These are phyloP conservation scores for Gonapodya prolifera DNA, from an alignment of 192 early-diverging fungal species.

Conservation along the genomic window DNA sequence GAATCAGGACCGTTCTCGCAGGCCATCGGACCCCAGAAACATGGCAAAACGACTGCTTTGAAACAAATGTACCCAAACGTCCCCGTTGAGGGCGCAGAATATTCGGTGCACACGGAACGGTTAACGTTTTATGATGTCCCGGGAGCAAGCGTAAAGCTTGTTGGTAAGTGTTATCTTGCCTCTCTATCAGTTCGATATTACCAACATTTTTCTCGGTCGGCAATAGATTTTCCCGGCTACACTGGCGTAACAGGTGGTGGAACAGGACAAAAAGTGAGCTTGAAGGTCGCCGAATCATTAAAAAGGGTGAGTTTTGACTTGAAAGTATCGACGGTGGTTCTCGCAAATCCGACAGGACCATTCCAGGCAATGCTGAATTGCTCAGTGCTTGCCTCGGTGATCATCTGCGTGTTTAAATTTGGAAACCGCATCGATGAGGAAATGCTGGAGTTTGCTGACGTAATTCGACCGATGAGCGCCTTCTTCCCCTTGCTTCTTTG, in stretches of 20 bases:
- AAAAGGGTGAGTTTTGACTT: too few relatives aligned
- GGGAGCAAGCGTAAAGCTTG: background rate
- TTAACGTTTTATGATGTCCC: background rate
- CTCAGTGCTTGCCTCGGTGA: background rate
- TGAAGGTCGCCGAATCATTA: background rate
- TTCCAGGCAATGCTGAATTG: constrained; percentile 1
- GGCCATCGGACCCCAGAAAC: background rate
- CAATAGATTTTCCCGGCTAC: background rate
- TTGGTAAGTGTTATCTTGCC: background rate
- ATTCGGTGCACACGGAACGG: background rate
- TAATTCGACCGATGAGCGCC: background rate
- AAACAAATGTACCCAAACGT: background rate
- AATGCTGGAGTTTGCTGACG: background rate
- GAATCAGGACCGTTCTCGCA: background rate
- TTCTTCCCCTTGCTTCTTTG: background rate
- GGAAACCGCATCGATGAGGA: background rate
- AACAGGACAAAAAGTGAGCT: background rate
- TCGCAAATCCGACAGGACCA: too few relatives aligned
- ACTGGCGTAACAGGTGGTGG: background rate
- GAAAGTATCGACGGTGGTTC: too few relatives aligned
- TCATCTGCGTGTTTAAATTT: background rate
- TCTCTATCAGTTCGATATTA: background rate
- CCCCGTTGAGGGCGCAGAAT: background rate
- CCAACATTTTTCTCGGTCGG: background rate
- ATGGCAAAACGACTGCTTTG: background rate